These are phyloP conservation scores for Rubia tinctorum DNA, from an alignment of 305 asterid genomes.

Conservation along the genomic window DNA sequence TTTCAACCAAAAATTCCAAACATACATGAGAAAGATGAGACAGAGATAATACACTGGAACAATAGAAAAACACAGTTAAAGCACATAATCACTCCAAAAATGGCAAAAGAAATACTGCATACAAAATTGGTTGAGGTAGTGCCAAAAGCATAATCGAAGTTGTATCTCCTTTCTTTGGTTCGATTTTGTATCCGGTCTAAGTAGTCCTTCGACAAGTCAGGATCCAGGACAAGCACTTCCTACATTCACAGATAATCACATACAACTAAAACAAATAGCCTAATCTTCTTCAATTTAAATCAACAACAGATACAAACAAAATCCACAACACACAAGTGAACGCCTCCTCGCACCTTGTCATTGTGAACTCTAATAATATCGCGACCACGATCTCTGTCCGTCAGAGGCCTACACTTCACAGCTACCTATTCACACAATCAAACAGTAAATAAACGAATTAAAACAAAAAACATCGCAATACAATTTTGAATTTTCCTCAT, in stretches of 20 bases:
- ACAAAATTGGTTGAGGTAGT: slow-evolving; percentile 70
- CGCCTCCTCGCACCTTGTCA: slow-evolving; percentile 44
- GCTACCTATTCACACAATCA: slow-evolving; percentile 57
- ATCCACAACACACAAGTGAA: neutral
- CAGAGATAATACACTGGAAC: neutral
- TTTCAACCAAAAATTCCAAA: neutral
- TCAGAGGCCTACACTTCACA: slow-evolving; percentile 90
- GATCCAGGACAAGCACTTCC: slow-evolving; percentile 93
- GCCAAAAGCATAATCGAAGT: slow-evolving; percentile 84
- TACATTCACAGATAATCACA: slow-evolving; percentile 33
- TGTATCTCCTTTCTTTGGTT: slow-evolving; percentile 74
- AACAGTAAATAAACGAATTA: slow-evolving; percentile 9
- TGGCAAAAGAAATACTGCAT: slow-evolving; percentile 16
- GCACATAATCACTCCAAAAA: neutral
- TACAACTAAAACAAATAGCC: slow-evolving; percentile 17
- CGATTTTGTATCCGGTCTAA: slow-evolving; percentile 80
- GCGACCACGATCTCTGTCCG: slow-evolving; percentile 66
- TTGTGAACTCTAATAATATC: slow-evolving; percentile 74
- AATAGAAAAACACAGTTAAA: neutral
- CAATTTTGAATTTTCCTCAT: neutral
- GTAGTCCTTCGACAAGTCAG: slow-evolving; percentile 89
- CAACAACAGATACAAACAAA: neutral
- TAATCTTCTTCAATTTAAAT: slow-evolving; percentile 16
- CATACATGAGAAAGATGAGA: slow-evolving; percentile 4
- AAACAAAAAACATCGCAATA: slow-evolving; percentile 2